Percentiles rank a stretch among this genome's conserved stretches.
Evolutionary conservation across 176 grass and related monocot genomes (phyloP).

Genomic region (Tuctoria greenei): DNA sequence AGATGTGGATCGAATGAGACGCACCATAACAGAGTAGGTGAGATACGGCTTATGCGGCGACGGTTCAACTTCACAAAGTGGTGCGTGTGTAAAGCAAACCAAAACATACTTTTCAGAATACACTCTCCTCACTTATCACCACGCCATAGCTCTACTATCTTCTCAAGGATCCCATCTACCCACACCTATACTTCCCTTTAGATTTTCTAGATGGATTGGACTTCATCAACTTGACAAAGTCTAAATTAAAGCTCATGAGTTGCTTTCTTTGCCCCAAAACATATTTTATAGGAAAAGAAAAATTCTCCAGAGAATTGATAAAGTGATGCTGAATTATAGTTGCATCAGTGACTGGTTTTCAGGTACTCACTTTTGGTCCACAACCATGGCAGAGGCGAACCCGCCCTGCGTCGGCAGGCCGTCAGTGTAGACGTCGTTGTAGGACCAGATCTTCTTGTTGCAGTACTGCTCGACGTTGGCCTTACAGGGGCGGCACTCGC

Average conservation of each 20-base stretch:
- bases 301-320: background rate
- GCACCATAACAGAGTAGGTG: slow-evolving; percentile 24
- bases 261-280: background rate
- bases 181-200: background rate
- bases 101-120: background rate
- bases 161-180: background rate
- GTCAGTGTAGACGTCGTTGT: slow-evolving; percentile 93
- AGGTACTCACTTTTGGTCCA: slow-evolving; percentile 85
- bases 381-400: slow-evolving; percentile 82
- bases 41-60: slow-evolving; percentile 2
- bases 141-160: background rate
- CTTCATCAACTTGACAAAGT: background rate
- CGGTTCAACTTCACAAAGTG: slow-evolving; percentile 9
- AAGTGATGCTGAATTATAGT: background rate
- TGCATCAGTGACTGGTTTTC: background rate
- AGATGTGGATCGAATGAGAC: background rate
- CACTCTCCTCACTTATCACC: background rate
- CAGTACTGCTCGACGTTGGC: slow-evolving; percentile 91
- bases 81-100: background rate
- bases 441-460: slow-evolving; percentile 88
- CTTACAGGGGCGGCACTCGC: slow-evolving; percentile 76
- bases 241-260: background rate
- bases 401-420: slow-evolving; percentile 81
- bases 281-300: no score
- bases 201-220: slow-evolving; percentile 9